A percentile compares a stretch with the other conserved stretches of the same genome.
phyloP scores from a whole-genome alignment of 2,329 filamentous ascomycete genomes.

The Aspergillus sergii region DNA sequence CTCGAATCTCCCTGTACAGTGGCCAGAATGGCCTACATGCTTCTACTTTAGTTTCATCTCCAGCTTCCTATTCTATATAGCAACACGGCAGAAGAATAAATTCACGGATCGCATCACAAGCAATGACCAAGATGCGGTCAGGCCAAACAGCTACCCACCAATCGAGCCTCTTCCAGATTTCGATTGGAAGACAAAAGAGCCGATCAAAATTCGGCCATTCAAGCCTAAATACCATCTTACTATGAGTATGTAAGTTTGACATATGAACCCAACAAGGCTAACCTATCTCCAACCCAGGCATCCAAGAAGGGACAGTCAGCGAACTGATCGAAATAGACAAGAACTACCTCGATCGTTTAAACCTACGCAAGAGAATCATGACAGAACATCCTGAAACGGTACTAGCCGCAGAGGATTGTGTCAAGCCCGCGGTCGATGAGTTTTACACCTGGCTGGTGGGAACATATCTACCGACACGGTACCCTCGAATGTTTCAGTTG shows the following conservation, averaged over 20 bases:
- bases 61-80: not conserved
- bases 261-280: not conserved
- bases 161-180: not conserved
- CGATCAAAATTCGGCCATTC: not conserved
- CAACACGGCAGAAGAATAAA: not conserved
- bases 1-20: not conserved
- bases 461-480: not conserved
- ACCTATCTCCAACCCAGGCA: not conserved
- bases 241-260: not conserved
- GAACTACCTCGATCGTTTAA: constrained; percentile 6
- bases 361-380: not conserved
- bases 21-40: not conserved
- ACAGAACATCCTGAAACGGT: not conserved
- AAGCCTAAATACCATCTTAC: constrained; percentile 8
- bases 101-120: not conserved
- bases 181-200: constrained; percentile 1
- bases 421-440: not conserved
- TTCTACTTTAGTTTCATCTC: not conserved
- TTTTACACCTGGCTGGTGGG: constrained; percentile 1
- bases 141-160: not conserved
- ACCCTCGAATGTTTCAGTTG: not conserved
- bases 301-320: not conserved
- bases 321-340: constrained; percentile 8
- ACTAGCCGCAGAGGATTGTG: not conserved
- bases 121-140: not conserved